These are phyloP conservation scores for Sclerospora graminicola DNA, from an alignment of 352 stramenopile species.

Conservation along the genomic window DNA sequence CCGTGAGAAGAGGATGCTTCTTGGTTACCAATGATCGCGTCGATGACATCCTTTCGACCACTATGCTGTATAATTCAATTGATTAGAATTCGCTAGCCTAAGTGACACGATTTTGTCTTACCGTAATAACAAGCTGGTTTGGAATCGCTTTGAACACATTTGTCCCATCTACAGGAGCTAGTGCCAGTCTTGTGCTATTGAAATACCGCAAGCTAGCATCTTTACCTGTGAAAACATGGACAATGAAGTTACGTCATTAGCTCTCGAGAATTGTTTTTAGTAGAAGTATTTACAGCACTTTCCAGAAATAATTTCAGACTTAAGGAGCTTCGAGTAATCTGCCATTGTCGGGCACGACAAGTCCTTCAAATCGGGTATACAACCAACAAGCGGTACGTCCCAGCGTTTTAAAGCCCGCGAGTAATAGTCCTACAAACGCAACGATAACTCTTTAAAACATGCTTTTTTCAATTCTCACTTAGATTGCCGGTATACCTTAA, in stretches of 20 bases:
- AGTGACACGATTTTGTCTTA: constrained; percentile 9
- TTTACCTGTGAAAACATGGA: constrained; percentile 22
- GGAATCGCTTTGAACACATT: constrained; percentile 82
- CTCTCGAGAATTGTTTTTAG: neutral
- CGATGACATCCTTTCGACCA: constrained; percentile 71
- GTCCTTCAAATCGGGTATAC: constrained; percentile 80
- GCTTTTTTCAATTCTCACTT: no score
- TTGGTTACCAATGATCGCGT: constrained; percentile 81
- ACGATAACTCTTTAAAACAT: no score
- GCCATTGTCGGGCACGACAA: constrained; percentile 78
- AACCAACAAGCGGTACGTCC: constrained; percentile 82
- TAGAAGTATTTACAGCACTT: neutral
- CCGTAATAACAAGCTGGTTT: constrained; percentile 82
- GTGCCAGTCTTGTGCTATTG: constrained; percentile 66
- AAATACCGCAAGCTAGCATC: constrained; percentile 76
- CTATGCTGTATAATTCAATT: constrained; percentile 47
- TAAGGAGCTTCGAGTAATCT: constrained; percentile 80
- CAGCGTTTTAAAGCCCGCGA: constrained; percentile 81
- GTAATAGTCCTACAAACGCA: constrained; percentile 67
- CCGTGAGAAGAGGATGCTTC: constrained; percentile 53
- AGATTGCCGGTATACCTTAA: constrained; percentile 36
- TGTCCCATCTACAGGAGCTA: constrained; percentile 61
- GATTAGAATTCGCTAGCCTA: neutral
- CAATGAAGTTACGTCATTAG: neutral
- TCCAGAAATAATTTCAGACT: constrained; percentile 73